Base-by-base conservation (phyloP, 2,329 filamentous ascomycete species). In the Saccharata proteae region DNA sequence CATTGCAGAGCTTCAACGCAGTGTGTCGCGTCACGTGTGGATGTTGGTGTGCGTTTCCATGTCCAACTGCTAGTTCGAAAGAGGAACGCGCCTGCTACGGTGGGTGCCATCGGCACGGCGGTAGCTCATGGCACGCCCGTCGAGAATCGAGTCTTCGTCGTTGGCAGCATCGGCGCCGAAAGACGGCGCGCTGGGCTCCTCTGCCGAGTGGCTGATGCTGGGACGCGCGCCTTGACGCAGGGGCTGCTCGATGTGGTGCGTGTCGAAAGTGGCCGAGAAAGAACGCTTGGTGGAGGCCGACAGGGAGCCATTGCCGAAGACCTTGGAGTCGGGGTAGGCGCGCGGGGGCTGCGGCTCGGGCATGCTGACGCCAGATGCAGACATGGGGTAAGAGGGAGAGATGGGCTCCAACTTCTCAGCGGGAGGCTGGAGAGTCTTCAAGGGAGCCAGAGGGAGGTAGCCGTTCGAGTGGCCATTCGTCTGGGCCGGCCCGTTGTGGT, bases 191-290 rank as follows among this genome's bases (percentile, higher is more conserved):
- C 30, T 44, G 18, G 16, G 5, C 8, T 26, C 28, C 34, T 55
- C 53, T 18, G 40, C 42, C 11, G 48, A 39, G 15, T 41, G 46
- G 10, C 44, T 39, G 11, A 45, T 45, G 29, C 49, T 52, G 4
- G 62, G 62, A 27, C 62, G 48, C 12, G 59, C 61, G 24, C 62
- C 62, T 34, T 58, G 49, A 13, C 58, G 52, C 29, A 66, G 43
- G 7, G 59, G 60, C 35, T 58, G 55, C 17, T 51, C 52, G 24
- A 63, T 42, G 39, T 64, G 57, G 11, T 47, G 43, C 4, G 57
- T 58, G 34, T 59, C 52, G 38, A 67, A 67, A 6, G 60, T 61
- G 32, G 53, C 49, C 14, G 57, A 57, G 43, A 57, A 65, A 17
- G 56, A 54, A 26, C 63, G 61, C 42, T 67, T 67, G 36, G 58